A percentile compares a stretch with the other conserved stretches of the same genome.
Conservation (phyloP, 2,329 filamentous ascomycete genomes). For the Paecilomyces sp. region DNA sequence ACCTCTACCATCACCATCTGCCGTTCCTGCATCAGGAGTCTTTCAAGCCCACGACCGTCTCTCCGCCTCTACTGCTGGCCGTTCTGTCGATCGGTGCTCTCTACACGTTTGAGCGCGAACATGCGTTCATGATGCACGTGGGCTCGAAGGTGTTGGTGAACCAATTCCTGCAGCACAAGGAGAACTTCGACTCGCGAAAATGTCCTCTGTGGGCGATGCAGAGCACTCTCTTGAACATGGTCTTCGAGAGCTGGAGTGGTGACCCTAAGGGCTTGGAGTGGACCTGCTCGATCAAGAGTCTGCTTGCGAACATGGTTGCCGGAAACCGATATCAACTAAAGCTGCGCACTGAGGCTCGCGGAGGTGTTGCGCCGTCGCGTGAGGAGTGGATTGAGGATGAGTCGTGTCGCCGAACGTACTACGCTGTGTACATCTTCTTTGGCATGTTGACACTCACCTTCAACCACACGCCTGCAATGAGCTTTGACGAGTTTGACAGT, state of each 20-base stretch:
- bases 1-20: conserved; percentile 91
- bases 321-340: conserved; percentile 96
- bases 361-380: conserved; percentile 66
- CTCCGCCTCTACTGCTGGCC: conserved; percentile 76
- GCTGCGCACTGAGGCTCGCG: conserved; percentile 80
- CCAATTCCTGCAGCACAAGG: conserved; percentile 95
- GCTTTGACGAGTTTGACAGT: conserved; percentile 96
- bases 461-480: conserved; percentile 96
- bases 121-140: conserved; percentile 95
- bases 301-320: conserved; percentile 96
- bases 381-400: conserved; percentile 96
- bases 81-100: conserved; percentile 92
- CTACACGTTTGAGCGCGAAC: conserved; percentile 94
- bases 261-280: conserved; percentile 96
- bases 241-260: conserved; percentile 98
- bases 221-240: conserved; percentile 93
- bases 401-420: conserved; percentile 92
- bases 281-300: conserved; percentile 97
- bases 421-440: conserved; percentile 98
- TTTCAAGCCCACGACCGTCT: conserved; percentile 72
- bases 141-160: conserved; percentile 96
- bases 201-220: conserved; percentile 99
- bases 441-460: conserved; percentile 90
- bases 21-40: conserved; percentile 92
- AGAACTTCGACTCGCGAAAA: conserved; percentile 96